Conservation (phyloP, 2,329 filamentous ascomycete genomes). For the Gyromitra esculenta region DNA sequence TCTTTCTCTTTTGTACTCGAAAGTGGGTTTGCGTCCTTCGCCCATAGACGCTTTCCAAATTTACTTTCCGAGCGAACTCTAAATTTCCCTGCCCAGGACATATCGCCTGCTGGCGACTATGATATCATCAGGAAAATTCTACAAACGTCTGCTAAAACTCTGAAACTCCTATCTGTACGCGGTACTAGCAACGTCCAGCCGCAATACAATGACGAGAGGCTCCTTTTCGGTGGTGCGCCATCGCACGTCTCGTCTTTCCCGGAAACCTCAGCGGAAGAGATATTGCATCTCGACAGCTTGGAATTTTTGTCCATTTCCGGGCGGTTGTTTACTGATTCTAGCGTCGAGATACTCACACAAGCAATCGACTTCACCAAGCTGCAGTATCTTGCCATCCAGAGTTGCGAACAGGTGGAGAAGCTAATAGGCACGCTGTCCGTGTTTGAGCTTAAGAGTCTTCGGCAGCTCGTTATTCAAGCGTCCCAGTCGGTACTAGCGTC, state of each 20-base stretch:
- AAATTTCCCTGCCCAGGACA: not conserved
- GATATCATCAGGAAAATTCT: slow-evolving; percentile 40
- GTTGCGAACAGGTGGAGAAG: not conserved
- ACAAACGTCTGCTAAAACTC: slow-evolving; percentile 28
- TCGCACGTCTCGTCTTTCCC: slow-evolving; percentile 8
- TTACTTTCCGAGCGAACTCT: not conserved
- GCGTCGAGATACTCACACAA: slow-evolving; percentile 2
- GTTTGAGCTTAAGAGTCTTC: not conserved
- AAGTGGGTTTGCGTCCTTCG: slow-evolving; percentile 29
- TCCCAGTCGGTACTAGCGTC: not conserved
- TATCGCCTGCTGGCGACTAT: slow-evolving; percentile 20
- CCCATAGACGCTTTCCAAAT: slow-evolving; percentile 22
- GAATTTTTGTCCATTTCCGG: slow-evolving; percentile 14
- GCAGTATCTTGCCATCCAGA: slow-evolving; percentile 4
- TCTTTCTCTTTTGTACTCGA: slow-evolving; percentile 30
- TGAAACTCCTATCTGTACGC: slow-evolving; percentile 14
- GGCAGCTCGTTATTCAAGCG: not conserved
- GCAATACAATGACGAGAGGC: slow-evolving; percentile 23
- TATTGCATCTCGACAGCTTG: slow-evolving; percentile 10
- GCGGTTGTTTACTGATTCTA: slow-evolving; percentile 7
- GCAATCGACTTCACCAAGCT: slow-evolving; percentile 26
- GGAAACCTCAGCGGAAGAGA: not conserved
- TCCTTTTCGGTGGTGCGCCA: slow-evolving; percentile 16
- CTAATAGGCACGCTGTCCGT: slow-evolving; percentile 10
- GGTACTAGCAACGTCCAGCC: not conserved